These are phyloP conservation scores for Boletus huronensis DNA, from an alignment of 768 basidiomycete genomes.

Conservation along the genomic window DNA sequence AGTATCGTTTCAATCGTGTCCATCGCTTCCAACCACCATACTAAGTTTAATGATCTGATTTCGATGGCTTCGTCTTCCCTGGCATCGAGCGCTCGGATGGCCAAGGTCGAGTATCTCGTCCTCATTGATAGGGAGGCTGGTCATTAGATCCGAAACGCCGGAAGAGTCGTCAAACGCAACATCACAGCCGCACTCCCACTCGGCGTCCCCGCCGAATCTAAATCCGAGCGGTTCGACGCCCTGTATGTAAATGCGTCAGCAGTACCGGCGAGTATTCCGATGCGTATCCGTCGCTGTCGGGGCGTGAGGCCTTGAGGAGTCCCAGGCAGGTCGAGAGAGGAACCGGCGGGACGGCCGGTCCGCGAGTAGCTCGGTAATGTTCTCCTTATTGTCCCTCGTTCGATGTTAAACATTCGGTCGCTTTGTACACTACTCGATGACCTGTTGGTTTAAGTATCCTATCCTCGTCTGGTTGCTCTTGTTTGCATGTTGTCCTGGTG, in stretches of 20 bases:
- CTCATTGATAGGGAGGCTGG: too few species aligned
- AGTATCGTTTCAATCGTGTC: too few species aligned
- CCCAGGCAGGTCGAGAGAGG: slow-evolving; percentile 25
- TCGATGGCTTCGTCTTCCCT: too few species aligned
- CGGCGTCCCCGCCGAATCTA: slow-evolving; percentile 26
- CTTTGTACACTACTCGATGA: slow-evolving; percentile 6
- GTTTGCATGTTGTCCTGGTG: slow-evolving; percentile 3
- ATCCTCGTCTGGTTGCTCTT: not conserved
- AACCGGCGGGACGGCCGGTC: slow-evolving; percentile 12
- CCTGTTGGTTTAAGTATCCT: too few species aligned
- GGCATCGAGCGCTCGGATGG: too few species aligned
- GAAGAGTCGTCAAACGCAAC: too few species aligned
- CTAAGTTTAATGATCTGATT: too few species aligned
- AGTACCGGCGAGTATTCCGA: slow-evolving; percentile 59
- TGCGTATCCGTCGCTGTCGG: slow-evolving; percentile 47
- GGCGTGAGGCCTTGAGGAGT: slow-evolving; percentile 22
- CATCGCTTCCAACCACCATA: too few species aligned
- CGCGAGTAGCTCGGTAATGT: slow-evolving; percentile 11
- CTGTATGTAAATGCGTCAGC: slow-evolving; percentile 17
- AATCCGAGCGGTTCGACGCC: slow-evolving; percentile 17
- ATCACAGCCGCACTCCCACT: slow-evolving; percentile 17
- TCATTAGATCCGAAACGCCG: too few species aligned
- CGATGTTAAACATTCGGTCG: not conserved
- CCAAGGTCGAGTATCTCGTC: too few species aligned
- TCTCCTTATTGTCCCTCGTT: not conserved